Base-by-base conservation (phyloP, 352 stramenopile genomes). In the Globisporangium heterothallicum region DNA sequence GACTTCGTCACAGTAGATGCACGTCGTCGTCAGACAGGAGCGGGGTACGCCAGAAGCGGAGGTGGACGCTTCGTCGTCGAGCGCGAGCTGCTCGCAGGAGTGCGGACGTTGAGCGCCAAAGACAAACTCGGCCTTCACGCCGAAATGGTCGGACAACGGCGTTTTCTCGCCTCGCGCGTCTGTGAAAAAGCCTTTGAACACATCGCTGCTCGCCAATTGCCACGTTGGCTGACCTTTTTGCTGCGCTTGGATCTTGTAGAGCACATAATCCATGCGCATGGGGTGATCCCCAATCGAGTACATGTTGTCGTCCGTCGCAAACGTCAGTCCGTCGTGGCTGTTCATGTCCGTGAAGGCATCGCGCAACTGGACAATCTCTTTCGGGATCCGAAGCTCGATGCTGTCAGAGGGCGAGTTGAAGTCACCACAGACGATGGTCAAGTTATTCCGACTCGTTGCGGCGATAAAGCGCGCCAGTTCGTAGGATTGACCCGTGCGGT, bases 241-340 rank as follows among this genome's bases (percentile, higher is more conserved):
- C 16, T 52, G 41, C 40, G 56, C 58, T 19, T 53, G 24, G 21
- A 74, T 62, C 61, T 86, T 84, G 72, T 89, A 92, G 46, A 92
- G 66, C 19, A 92, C 63, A 48, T 92, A 92, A 53, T 92, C 81
- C 81, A 92, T 92, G 19, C 81, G 74, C 81, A 92, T 92, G 2
- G 81, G 81, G 58, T 88, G 72, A 10, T 92, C 81, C 1, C 81
- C 78, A 51, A 86, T 70, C 43, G 78, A 89, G 54, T 79, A 92
- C 51, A 86, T 84, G 67, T 92, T 92, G 54, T 92, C 81, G 16
- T 72, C 72, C 1, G 78, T 82, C 4, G 76, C 81, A 44, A 92
- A 92, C 38, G 81, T 89, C 42, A 84, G 53, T 5, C 81, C 81
- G 41, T 84, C 64, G 49, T 74, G 60, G 18, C 58, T 73, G 48